Percentiles rank a stretch among this genome's conserved stretches.
These are phyloP conservation scores for Neopestalotiopsis clavispora DNA, from an alignment of 2,329 filamentous ascomycete species.

Conservation along the genomic window DNA sequence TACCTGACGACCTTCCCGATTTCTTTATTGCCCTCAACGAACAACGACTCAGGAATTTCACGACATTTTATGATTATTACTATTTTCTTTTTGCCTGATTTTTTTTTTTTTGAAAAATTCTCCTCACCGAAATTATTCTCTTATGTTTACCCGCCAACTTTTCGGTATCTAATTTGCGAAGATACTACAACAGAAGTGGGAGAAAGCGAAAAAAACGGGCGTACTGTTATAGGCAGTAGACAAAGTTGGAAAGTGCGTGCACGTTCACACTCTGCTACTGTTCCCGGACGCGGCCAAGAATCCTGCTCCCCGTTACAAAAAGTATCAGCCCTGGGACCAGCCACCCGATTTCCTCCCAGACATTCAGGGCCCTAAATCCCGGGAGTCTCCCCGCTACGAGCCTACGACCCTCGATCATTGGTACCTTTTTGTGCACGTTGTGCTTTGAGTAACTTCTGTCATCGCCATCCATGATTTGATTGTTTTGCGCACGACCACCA, in stretches of 20 bases:
- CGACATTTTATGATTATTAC: slow-evolving; percentile 1
- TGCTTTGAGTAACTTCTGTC: background rate
- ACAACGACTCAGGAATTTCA: background rate
- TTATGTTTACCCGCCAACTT: background rate
- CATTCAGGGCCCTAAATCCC: slow-evolving; percentile 8
- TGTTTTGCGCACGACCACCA: background rate
- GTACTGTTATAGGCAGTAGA: background rate
- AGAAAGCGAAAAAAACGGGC: background rate
- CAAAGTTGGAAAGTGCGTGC: background rate
- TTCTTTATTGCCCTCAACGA: background rate
- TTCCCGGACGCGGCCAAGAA: background rate
- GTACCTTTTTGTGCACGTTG: slow-evolving; percentile 9
- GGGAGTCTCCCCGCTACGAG: background rate
- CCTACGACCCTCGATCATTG: background rate
- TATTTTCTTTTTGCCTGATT: background rate
- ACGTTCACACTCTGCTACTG: background rate
- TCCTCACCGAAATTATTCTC: background rate
- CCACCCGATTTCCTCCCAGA: slow-evolving; percentile 12
- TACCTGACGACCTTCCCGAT: slow-evolving; percentile 3
- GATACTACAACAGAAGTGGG: background rate
- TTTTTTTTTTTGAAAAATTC: background rate
- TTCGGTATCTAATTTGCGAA: slow-evolving; percentile 1
- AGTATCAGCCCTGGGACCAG: slow-evolving; percentile 7
- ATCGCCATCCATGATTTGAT: background rate
- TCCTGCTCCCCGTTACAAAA: background rate